Conservation (phyloP, 78 protist species). For the Guillardia theta region DNA sequence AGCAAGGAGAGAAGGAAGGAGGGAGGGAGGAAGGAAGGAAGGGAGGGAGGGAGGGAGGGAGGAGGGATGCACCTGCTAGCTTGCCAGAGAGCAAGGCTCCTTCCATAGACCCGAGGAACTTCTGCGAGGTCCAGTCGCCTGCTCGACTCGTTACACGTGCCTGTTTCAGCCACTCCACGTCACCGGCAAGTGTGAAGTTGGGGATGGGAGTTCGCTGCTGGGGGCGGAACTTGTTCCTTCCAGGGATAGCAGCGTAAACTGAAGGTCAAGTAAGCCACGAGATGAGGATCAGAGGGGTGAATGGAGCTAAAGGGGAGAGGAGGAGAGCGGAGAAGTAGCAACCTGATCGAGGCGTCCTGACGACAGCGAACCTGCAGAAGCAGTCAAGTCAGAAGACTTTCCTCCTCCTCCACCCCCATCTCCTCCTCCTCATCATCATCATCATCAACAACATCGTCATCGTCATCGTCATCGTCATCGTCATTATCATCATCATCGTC, state of each 20-base stretch:
- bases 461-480: too few relatives aligned
- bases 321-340: not conserved
- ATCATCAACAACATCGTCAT: too few relatives aligned
- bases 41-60: not conserved
- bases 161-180: too few relatives aligned
- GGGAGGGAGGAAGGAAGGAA: not conserved
- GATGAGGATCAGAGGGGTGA: not conserved
- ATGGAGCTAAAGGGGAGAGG: not conserved
- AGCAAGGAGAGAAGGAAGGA: not conserved
- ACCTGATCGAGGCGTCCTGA: not conserved
- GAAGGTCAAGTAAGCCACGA: not conserved
- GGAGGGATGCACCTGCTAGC: not conserved
- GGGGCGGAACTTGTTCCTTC: conserved; percentile 48
- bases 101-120: conserved; percentile 60
- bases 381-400: not conserved
- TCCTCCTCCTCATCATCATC: too few relatives aligned
- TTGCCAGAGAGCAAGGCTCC: conserved; percentile 57
- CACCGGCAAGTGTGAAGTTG: conserved; percentile 53
- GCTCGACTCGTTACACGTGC: too few relatives aligned
- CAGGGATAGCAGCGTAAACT: conserved; percentile 50
- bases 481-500: too few relatives aligned
- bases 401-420: not conserved
- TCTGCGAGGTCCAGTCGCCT: conserved; percentile 47
- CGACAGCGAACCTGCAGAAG: not conserved
- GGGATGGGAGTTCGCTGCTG: conserved; percentile 49